Evolutionary conservation across 2,329 filamentous ascomycete species (phyloP), one percentile per base, ranked within the genome.

Genomic region (Aspergillus luchuensis): DNA sequence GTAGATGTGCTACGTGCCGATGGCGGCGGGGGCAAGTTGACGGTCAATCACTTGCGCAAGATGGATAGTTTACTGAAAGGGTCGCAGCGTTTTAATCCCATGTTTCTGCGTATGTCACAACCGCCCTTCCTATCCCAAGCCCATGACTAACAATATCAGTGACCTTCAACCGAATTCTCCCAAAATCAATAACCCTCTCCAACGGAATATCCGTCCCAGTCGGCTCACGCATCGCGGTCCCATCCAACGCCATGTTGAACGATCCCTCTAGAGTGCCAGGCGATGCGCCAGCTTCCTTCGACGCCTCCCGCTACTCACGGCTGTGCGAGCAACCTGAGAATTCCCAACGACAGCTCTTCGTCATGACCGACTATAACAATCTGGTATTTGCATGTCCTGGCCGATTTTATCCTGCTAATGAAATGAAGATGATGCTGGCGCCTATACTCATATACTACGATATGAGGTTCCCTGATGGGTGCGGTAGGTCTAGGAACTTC

Each of bases 371-470:
- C 19, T 38, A 30, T 8, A 60, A 59, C 0, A 59, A 63, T 10
- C 63, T 73, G 5, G 59, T 64, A 30, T 77, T 74, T 36, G 68
- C 73, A 0, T 76, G 75, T 56, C 73, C 75, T 6, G 74, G 75
- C 0, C 66, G 74, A 0, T 75, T 73, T 62, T 73, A 74, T 50
- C 73, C 73, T 0, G 61, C 63, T 19, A 61, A 67, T 7, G 62
- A 69, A 33, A 67, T 76, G 47, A 76, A 76, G 62, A 69, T 73
- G 41, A 56, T 73, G 2, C 28, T 58, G 11, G 30, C 25, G 4
- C 38, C 49, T 47, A 17, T 58, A 3, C n/a, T 59, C 8, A 10
- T 59, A 5, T n/a, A 28, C 3, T 59, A 56, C 33, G 57, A 59
- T n/a, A n/a, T 58, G 1, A 39, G 49, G 2, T 8, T 58, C 0